Conservation (phyloP, 768 basidiomycete species). For the Lyophyllum semitale region DNA sequence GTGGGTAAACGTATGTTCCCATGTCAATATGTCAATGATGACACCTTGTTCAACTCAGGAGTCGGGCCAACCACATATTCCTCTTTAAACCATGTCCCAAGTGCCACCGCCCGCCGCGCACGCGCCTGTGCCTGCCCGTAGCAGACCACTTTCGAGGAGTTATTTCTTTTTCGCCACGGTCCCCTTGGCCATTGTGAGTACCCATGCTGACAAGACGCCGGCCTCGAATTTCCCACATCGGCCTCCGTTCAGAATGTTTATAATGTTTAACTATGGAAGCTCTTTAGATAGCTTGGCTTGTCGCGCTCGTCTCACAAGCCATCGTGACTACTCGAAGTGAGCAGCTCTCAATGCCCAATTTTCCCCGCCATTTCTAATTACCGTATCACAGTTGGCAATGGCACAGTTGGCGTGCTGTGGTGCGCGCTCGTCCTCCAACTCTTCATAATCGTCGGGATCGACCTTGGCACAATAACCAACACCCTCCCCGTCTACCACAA, state of each 20-base stretch:
- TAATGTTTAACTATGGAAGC: neutral
- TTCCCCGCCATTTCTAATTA: neutral
- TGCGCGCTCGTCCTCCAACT: slow-evolving; percentile 65
- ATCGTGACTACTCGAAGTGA: slow-evolving; percentile 49
- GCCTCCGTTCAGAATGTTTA: neutral
- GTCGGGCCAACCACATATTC: neutral
- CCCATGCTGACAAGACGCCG: neutral
- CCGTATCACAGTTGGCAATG: slow-evolving; percentile 34
- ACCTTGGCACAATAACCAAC: slow-evolving; percentile 3
- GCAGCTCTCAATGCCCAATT: neutral
- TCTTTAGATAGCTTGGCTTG: slow-evolving; percentile 49
- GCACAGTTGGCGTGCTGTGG: slow-evolving; percentile 63
- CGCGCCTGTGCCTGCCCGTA: neutral
- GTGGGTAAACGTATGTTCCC: neutral
- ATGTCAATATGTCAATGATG: neutral
- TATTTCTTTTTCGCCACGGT: slow-evolving; percentile 13
- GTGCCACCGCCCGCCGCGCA: neutral
- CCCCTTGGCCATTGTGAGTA: slow-evolving; percentile 11
- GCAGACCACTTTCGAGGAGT: neutral
- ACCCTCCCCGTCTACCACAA: slow-evolving; percentile 9
- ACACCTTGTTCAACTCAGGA: neutral
- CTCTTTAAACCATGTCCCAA: neutral
- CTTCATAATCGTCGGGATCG: slow-evolving; percentile 47
- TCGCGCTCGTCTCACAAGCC: slow-evolving; percentile 58
- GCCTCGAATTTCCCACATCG: neutral